phyloP scores from a whole-genome alignment of 495 filamentous ascomycete genomes.

The Sabuloglossum arenarium region DNA sequence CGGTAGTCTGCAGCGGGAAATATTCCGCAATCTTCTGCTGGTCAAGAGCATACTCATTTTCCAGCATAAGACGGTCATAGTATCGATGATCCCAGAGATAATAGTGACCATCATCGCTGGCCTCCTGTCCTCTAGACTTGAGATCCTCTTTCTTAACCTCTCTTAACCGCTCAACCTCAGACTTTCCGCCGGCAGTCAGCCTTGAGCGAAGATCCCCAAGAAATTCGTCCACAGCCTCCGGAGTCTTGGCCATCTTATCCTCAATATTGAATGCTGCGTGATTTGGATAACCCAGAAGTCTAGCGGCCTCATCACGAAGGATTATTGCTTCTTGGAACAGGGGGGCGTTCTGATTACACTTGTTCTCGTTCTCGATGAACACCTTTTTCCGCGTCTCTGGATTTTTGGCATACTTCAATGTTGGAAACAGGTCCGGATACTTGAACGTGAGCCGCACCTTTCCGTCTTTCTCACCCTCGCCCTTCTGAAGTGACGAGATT shows the following conservation, averaged over 20 bases:
- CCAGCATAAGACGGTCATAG: slow-evolving; percentile 83
- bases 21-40: slow-evolving; percentile 82
- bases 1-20: slow-evolving; percentile 71
- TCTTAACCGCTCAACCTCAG: slow-evolving; percentile 52
- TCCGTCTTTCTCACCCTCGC: slow-evolving; percentile 29
- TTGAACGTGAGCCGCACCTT: slow-evolving; percentile 48
- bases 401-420: slow-evolving; percentile 32
- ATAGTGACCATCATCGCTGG: slow-evolving; percentile 48
- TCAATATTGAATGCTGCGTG: slow-evolving; percentile 84
- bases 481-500: slow-evolving; percentile 21
- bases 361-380: slow-evolving; percentile 48
- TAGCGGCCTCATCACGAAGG: slow-evolving; percentile 79
- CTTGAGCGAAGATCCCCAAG: slow-evolving; percentile 56
- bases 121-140: slow-evolving; percentile 27
- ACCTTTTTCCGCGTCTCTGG: slow-evolving; percentile 13
- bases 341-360: slow-evolving; percentile 67
- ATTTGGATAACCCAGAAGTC: slow-evolving; percentile 76
- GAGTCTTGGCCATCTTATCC: slow-evolving; percentile 93
- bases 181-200: slow-evolving; percentile 52
- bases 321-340: slow-evolving; percentile 76
- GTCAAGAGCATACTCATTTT: slow-evolving; percentile 76
- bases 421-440: slow-evolving; percentile 47
- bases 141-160: slow-evolving; percentile 66
- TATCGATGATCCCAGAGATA: slow-evolving; percentile 81
- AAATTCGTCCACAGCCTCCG: slow-evolving; percentile 69